Evolutionary conservation across 2,329 filamentous ascomycete genomes (phyloP), one percentile per base, ranked within the genome.

Genomic region (Ophiosphaerella korrae): DNA sequence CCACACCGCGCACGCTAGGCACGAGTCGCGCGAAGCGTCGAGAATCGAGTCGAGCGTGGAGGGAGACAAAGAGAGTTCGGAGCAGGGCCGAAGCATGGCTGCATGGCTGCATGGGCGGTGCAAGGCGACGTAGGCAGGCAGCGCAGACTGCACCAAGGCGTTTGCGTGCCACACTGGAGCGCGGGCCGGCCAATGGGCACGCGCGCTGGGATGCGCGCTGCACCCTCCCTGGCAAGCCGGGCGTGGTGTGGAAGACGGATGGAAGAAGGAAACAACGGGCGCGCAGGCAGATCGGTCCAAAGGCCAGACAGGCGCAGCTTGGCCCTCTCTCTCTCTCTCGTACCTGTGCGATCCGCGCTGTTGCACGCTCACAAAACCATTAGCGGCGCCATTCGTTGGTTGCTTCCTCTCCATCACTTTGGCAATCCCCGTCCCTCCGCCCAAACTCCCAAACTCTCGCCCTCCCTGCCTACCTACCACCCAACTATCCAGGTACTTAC

Each of bases 1-100:
- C 57, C 55, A 60, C 58, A 53, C 39, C 40, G 51, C 34, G 38
- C n/a, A 45, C 58, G 50, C 58, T 62, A 63, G 11, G 44, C 31
- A 45, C 43, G 45, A 16, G 50, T 42, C 51, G 35, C 35, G 50
- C 38, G 39, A 55, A 52, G 44, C 42, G 46, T 8, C 7, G 7
- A 3, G 26, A 8, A 6, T 11, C 26, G n/a, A n/a, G n/a, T n/a
- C n/a, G n/a, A n/a, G n/a, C n/a, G 26, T 29, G 26, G 26, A 29
- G 26, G 26, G 7, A 29, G 26, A 29, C n/a, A 6, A 11, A 29
- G 26, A 11, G 26, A 50, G 50, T 40, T 53, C 53, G 59, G 62
- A 60, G 53, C 48, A 58, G 48, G 57, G 54, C 63, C 33, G 42
- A 21, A 31, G 36, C 34, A 38, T 32, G 26, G 26, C 13, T 14